Conservation (phyloP, 768 basidiomycete species). For the Macrolepiota dolichaula region DNA sequence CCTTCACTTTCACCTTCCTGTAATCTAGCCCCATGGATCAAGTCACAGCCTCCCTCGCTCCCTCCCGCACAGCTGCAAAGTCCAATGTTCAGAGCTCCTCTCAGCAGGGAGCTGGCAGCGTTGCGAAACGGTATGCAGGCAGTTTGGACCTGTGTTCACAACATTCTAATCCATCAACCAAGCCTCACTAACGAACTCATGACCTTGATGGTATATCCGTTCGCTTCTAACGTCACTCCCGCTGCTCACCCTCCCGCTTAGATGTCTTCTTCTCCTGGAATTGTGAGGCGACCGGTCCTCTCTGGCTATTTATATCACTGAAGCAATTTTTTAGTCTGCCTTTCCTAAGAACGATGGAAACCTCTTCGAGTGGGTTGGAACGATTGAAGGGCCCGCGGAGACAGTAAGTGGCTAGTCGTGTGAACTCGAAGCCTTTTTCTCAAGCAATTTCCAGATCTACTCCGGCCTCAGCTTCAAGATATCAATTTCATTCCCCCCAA, state of each 20-base stretch:
- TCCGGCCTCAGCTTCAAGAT: slow-evolving; percentile 79
- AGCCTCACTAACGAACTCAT: slow-evolving; percentile 84
- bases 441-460: slow-evolving; percentile 52
- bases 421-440: background rate
- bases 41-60: slow-evolving; percentile 60
- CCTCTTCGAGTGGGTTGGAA: slow-evolving; percentile 87
- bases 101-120: slow-evolving; percentile 66
- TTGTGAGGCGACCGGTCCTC: slow-evolving; percentile 46
- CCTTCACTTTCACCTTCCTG: slow-evolving; percentile 4
- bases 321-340: slow-evolving; percentile 58
- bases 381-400: slow-evolving; percentile 76
- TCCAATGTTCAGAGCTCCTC: slow-evolving; percentile 47
- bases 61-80: slow-evolving; percentile 58
- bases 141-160: slow-evolving; percentile 3
- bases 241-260: slow-evolving; percentile 26
- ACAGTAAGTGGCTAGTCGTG: slow-evolving; percentile 49
- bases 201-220: slow-evolving; percentile 72
- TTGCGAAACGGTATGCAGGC: slow-evolving; percentile 69
- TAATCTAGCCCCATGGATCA: slow-evolving; percentile 57
- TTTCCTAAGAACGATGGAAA: slow-evolving; percentile 87
- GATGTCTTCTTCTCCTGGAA: slow-evolving; percentile 90
- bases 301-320: slow-evolving; percentile 9
- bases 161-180: slow-evolving; percentile 8
- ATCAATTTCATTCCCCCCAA: slow-evolving; percentile 78
- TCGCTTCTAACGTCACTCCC: background rate